Evolutionary conservation across 169 alveolate genomes (phyloP).

Genomic region (Plasmodium knowlesi): DNA sequence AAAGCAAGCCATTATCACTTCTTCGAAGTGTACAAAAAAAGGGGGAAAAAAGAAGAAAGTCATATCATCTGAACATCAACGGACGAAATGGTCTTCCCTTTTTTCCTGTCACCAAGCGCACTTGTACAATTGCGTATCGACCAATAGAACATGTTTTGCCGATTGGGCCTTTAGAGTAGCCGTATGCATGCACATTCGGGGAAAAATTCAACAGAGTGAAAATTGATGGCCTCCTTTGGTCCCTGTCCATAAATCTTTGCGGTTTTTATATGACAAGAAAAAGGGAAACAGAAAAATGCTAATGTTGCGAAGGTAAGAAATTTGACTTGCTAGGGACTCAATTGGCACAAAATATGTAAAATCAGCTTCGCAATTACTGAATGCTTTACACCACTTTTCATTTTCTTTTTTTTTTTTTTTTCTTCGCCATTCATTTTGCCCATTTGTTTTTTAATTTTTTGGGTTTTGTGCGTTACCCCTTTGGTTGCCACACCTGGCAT

Average conservation of each 20-base stretch:
- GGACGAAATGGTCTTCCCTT: not conserved
- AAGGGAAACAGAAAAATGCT: not conserved
- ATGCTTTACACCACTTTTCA: not conserved
- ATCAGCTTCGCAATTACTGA: not conserved
- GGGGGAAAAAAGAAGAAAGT: not conserved
- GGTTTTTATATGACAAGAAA: not conserved
- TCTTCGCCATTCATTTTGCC: not conserved
- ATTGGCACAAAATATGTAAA: not conserved
- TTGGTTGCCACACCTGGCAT: not conserved
- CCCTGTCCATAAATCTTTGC: not conserved
- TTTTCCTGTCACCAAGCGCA: not conserved
- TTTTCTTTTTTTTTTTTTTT: not conserved
- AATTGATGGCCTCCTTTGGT: not conserved
- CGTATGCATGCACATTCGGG: not conserved
- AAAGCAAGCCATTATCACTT: not conserved
- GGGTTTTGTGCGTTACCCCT: not conserved
- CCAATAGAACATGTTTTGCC: not conserved
- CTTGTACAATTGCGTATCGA: not conserved
- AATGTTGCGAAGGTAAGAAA: not conserved
- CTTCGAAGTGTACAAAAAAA: not conserved
- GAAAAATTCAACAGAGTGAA: not conserved
- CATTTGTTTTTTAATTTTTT: not conserved
- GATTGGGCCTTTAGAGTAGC: not conserved
- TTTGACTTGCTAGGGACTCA: not conserved
- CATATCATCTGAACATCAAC: not conserved